Percentiles rank a stretch among this genome's conserved stretches.
Conservation (phyloP, 306 rosid genomes). For the Vigna radiata region DNA sequence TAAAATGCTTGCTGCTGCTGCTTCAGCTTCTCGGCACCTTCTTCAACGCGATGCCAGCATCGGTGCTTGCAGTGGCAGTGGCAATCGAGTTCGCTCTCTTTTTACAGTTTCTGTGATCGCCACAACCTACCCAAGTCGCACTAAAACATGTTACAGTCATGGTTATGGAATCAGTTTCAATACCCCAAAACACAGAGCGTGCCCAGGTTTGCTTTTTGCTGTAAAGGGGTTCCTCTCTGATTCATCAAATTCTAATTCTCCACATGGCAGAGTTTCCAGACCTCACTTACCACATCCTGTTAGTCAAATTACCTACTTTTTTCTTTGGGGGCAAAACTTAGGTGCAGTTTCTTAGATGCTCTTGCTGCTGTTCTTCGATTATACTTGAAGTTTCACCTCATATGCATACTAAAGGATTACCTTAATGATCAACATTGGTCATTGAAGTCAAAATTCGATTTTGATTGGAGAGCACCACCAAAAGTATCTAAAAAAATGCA, state of each 20-base stretch:
- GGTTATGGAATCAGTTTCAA: slow-evolving; percentile 31
- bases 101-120: slow-evolving; percentile 39
- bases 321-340: neutral
- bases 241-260: slow-evolving; percentile 44
- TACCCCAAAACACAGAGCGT: slow-evolving; percentile 38
- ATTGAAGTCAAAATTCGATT: too few relatives aligned
- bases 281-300: slow-evolving; percentile 46
- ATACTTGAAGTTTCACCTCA: neutral
- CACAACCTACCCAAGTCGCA: slow-evolving; percentile 32
- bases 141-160: neutral
- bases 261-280: slow-evolving; percentile 40
- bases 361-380: neutral
- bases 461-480: neutral
- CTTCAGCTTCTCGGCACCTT: slow-evolving; percentile 55
- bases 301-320: slow-evolving; percentile 41
- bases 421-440: neutral
- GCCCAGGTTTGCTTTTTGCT: slow-evolving; percentile 39
- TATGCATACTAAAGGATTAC: neutral
- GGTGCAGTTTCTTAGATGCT: neutral
- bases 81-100: slow-evolving; percentile 44
- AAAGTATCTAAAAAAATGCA: neutral
- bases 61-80: slow-evolving; percentile 24
- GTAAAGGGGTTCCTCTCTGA: slow-evolving; percentile 56
- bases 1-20: slow-evolving; percentile 57
- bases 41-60: slow-evolving; percentile 48